A percentile compares a stretch with the other conserved stretches of the same genome.
Evolutionary conservation across 176 grass and related monocot genomes (phyloP).

Genomic region (Oryza officinalis): DNA sequence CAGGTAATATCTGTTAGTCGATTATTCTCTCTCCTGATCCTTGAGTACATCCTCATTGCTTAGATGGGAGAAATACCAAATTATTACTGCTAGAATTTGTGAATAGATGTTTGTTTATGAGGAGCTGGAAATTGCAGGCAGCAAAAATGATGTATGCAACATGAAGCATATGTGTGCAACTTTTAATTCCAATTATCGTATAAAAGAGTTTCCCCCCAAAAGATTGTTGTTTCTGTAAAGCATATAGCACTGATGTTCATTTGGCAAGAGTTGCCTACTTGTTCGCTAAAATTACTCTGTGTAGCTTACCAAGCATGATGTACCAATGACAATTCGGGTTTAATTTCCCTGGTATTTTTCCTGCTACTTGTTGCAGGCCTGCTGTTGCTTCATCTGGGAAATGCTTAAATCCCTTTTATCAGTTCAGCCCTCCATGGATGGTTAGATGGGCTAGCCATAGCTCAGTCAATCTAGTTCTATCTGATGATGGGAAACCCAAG

Average conservation of each 20-base stretch:
- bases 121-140: neutral
- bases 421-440: conserved; percentile 29
- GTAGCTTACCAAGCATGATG: neutral
- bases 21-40: neutral
- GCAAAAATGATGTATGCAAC: neutral
- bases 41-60: neutral
- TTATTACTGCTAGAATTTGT: neutral
- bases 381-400: conserved; percentile 32
- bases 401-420: conserved; percentile 29
- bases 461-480: conserved; percentile 75
- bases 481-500: conserved; percentile 74
- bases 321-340: neutral
- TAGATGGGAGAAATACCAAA: neutral
- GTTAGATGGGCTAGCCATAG: conserved; percentile 56
- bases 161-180: neutral
- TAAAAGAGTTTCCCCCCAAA: neutral
- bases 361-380: conserved; percentile 38
- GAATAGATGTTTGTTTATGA: neutral
- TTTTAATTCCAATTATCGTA: neutral
- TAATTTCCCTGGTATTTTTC: neutral
- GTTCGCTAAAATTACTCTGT: neutral
- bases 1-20: conserved; percentile 22
- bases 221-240: neutral
- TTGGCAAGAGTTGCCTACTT: neutral
- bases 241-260: neutral